Conservation (phyloP, 495 filamentous ascomycete genomes). For the Immersiella caudata region DNA sequence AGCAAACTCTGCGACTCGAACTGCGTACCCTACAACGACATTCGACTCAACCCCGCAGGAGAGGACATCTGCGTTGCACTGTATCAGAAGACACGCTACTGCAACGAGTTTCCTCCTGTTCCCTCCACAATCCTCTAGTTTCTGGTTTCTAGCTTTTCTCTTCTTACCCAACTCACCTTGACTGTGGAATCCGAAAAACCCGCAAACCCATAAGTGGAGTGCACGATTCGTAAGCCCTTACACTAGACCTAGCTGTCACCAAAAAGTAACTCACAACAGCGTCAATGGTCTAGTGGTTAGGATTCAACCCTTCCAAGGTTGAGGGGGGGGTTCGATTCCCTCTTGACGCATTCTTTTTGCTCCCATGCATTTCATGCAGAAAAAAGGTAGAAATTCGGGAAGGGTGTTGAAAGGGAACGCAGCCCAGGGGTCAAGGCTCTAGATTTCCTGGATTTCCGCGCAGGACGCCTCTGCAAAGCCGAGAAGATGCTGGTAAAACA, state of each 20-base stretch:
- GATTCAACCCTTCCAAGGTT: slow-evolving; percentile 1
- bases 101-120: no score
- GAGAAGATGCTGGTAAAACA: not conserved
- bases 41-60: no score
- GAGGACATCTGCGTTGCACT: no score
- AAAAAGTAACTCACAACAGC: not conserved
- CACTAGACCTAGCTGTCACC: not conserved
- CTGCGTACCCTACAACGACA: no score
- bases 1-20: no score
- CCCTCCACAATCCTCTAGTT: no score
- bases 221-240: not conserved
- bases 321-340: not conserved
- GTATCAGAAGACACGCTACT: no score
- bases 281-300: slow-evolving; percentile 1
- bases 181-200: no score
- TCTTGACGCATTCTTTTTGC: not conserved
- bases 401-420: not conserved
- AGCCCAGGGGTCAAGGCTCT: not conserved
- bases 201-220: not conserved
- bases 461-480: no score
- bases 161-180: no score
- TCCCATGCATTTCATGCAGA: not conserved
- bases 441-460: not conserved
- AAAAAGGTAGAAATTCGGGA: not conserved
- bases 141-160: no score